These are phyloP conservation scores for Kalaharituber pfeilii DNA, from an alignment of 2,329 filamentous ascomycete species.

Conservation along the genomic window DNA sequence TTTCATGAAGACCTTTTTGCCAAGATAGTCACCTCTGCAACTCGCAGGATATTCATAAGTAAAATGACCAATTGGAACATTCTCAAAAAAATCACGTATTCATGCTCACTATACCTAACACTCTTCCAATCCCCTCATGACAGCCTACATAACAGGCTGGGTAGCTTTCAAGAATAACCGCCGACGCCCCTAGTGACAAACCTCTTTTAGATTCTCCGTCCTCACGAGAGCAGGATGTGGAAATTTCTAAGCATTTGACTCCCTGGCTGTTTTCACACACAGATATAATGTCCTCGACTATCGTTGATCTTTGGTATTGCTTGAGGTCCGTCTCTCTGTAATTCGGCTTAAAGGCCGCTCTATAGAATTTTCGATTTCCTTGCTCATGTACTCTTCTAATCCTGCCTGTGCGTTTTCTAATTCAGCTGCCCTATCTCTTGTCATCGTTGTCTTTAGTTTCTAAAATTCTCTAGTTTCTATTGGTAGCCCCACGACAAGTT, in stretches of 20 bases:
- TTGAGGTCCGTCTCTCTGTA: conserved; percentile 53
- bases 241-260: conserved; percentile 51
- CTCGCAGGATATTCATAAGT: conserved; percentile 37
- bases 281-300: conserved; percentile 75
- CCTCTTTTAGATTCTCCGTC: conserved; percentile 65
- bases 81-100: conserved; percentile 96
- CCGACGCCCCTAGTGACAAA: conserved; percentile 32
- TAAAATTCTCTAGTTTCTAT: conserved; percentile 44
- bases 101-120: conserved; percentile 84
- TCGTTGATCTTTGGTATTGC: too few relatives aligned
- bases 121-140: conserved; percentile 58
- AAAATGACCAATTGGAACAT: conserved; percentile 70
- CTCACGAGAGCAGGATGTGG: conserved; percentile 52
- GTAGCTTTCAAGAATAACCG: conserved; percentile 1
- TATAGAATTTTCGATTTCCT: too few relatives aligned
- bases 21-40: conserved; percentile 30
- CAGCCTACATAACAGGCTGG: conserved; percentile 60
- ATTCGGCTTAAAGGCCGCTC: too few relatives aligned
- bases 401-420: background rate
- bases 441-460: conserved; percentile 33
- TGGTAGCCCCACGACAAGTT: conserved; percentile 56
- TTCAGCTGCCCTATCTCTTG: conserved; percentile 27
- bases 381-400: too few relatives aligned
- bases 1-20: conserved; percentile 85
- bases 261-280: conserved; percentile 54